Evolutionary conservation across 1,139 yeast species (phyloP).

Genomic region (Suhomyces maxii): DNA sequence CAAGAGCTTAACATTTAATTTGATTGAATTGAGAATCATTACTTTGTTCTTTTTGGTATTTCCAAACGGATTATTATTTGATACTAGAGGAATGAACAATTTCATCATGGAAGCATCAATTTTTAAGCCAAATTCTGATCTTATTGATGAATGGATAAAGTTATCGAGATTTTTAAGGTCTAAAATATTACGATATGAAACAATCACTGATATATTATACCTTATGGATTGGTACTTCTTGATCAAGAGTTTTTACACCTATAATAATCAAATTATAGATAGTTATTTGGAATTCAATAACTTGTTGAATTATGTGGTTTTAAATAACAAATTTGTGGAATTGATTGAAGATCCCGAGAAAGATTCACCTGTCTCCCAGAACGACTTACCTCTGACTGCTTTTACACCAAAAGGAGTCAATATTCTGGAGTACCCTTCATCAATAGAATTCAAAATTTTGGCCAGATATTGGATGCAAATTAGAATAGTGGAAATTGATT

Average conservation of each 20-base stretch:
- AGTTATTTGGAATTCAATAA: conserved; percentile 35
- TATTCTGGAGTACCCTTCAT: conserved; percentile 11
- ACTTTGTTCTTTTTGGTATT: conserved; percentile 22
- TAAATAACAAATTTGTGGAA: conserved; percentile 28
- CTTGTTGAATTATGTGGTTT: conserved; percentile 28
- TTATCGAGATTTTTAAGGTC: conserved; percentile 24
- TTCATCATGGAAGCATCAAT: conserved; percentile 11
- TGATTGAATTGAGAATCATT: conserved; percentile 13
- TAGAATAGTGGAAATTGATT: conserved; percentile 30
- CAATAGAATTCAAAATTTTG: conserved; percentile 21
- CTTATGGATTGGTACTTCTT: conserved; percentile 33
- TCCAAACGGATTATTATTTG: conserved; percentile 26
- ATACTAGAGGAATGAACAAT: conserved; percentile 8
- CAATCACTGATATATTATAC: conserved; percentile 27
- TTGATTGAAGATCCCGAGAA: conserved; percentile 18
- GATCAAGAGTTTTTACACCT: conserved; percentile 26
- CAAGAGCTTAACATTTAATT: conserved; percentile 8
- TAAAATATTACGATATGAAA: conserved; percentile 21
- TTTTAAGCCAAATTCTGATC: conserved; percentile 11
- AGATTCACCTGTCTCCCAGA: conserved; percentile 1
- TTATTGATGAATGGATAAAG: conserved; percentile 26
- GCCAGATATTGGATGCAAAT: conserved; percentile 33
- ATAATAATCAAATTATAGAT: conserved; percentile 24
- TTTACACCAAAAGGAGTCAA: neutral
- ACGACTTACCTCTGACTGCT: neutral